phyloP scores from a whole-genome alignment of 768 basidiomycete genomes.

The Auricularia sp. region DNA sequence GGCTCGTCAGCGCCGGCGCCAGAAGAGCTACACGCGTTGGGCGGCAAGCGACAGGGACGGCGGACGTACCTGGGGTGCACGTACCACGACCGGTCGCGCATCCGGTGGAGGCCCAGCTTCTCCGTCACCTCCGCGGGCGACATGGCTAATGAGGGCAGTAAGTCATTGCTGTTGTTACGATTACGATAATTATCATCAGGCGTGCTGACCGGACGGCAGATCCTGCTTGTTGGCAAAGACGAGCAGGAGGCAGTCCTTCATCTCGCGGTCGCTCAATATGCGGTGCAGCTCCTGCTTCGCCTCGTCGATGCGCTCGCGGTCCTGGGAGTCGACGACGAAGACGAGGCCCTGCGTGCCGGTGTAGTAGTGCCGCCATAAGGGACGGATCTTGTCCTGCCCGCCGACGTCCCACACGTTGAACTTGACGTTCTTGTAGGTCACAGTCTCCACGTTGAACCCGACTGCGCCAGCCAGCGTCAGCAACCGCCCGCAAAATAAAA shows the following conservation, averaged over 20 bases:
- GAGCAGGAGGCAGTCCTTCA: constrained; percentile 93
- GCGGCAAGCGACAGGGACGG: background rate
- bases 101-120: constrained; percentile 87
- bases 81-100: constrained; percentile 98
- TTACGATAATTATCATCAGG: constrained; percentile 19
- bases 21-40: background rate
- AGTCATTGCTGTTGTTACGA: background rate
- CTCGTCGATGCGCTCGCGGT: constrained; percentile 91
- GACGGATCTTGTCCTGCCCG: constrained; percentile 99
- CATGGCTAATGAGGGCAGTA: constrained; percentile 55
- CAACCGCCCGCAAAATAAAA: background rate
- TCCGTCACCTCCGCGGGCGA: constrained; percentile 99
- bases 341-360: constrained; percentile 98
- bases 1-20: background rate
- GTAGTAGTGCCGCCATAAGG: constrained; percentile 98
- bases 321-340: constrained; percentile 95
- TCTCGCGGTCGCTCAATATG: constrained; percentile 92
- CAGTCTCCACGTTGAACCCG: constrained; percentile 98
- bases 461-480: constrained; percentile 35
- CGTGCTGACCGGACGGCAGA: constrained; percentile 70
- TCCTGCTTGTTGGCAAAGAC: constrained; percentile 99
- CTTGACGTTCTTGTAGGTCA: constrained; percentile 97
- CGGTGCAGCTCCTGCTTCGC: constrained; percentile 92
- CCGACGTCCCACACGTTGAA: constrained; percentile 97
- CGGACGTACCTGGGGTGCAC: constrained; percentile 85